These are phyloP conservation scores for Stephania yunnanensis DNA, from an alignment of 164 flowering plant species.

Conservation along the genomic window DNA sequence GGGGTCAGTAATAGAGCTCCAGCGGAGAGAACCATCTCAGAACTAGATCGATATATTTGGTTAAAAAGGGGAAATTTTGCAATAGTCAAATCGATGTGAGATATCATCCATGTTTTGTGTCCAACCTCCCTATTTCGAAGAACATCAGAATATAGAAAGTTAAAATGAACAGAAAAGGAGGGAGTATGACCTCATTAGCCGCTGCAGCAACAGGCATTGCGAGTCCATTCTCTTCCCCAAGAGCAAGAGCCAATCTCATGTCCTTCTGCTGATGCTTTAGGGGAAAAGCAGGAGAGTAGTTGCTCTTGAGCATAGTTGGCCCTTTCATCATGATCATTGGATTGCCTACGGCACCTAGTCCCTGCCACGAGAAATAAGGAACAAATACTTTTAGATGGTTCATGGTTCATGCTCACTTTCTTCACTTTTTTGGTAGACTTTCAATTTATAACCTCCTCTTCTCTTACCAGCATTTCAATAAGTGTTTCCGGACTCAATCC, in stretches of 20 bases:
- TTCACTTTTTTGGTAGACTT: background rate
- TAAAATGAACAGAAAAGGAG: background rate
- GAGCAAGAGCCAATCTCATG: constrained; percentile 94
- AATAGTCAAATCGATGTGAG: too few relatives aligned
- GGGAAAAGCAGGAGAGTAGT: constrained; percentile 82
- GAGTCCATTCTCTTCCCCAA: constrained; percentile 88
- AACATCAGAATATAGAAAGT: too few relatives aligned
- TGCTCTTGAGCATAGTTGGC: constrained; percentile 64
- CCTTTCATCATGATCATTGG: constrained; percentile 90
- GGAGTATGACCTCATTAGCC: constrained; percentile 72
- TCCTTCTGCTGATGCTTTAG: constrained; percentile 98
- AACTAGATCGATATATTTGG: too few relatives aligned
- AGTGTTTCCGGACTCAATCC: constrained; percentile 65
- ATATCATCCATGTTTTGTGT: background rate
- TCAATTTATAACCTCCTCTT: background rate
- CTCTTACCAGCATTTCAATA: constrained; percentile 81
- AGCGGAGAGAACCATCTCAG: too few relatives aligned
- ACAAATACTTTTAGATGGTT: background rate
- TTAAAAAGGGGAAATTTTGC: too few relatives aligned
- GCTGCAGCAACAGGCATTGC: constrained; percentile 98
- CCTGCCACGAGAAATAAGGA: constrained; percentile 38
- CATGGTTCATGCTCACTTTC: background rate
- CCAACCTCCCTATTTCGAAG: background rate
- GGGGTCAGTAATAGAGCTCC: too few relatives aligned
- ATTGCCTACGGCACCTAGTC: constrained; percentile 71